phyloP scores from a whole-genome alignment of 257 asterid species.

The Plantago ovata region DNA sequence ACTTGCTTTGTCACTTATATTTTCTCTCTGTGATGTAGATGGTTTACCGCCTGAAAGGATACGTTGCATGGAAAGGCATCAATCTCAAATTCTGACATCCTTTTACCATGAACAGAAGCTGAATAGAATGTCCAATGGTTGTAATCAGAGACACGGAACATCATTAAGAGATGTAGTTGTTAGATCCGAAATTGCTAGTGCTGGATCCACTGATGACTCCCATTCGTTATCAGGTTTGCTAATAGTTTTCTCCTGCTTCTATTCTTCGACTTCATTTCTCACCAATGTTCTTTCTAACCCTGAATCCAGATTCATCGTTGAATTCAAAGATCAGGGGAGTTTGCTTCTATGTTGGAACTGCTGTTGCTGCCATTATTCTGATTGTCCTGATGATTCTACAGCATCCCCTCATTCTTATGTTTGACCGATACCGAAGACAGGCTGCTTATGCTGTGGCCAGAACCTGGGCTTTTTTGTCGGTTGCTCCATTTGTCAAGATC shows the following conservation, averaged over 20 bases:
- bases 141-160: slow-evolving; percentile 25
- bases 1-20: not conserved
- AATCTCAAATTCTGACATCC: slow-evolving; percentile 30
- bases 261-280: slow-evolving; percentile 4
- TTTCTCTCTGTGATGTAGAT: slow-evolving; percentile 26
- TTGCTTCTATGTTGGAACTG: slow-evolving; percentile 62
- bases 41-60: slow-evolving; percentile 26
- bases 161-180: slow-evolving; percentile 42
- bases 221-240: slow-evolving; percentile 59
- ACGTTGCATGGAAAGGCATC: slow-evolving; percentile 23
- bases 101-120: slow-evolving; percentile 28
- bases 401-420: slow-evolving; percentile 81
- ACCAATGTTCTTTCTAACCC: slow-evolving; percentile 19
- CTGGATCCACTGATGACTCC: slow-evolving; percentile 62
- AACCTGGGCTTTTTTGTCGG: slow-evolving; percentile 64
- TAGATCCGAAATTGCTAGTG: slow-evolving; percentile 68
- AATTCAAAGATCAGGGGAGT: slow-evolving; percentile 70
- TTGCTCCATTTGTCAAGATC: slow-evolving; percentile 70
- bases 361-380: slow-evolving; percentile 62
- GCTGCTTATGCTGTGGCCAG: slow-evolving; percentile 73
- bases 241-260: slow-evolving; percentile 15
- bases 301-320: slow-evolving; percentile 50
- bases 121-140: slow-evolving; percentile 22
- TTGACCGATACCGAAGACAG: slow-evolving; percentile 76
- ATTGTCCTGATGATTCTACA: slow-evolving; percentile 67